Base-by-base conservation (phyloP, 352 stramenopile genomes). In the Globisporangium nagaii region DNA sequence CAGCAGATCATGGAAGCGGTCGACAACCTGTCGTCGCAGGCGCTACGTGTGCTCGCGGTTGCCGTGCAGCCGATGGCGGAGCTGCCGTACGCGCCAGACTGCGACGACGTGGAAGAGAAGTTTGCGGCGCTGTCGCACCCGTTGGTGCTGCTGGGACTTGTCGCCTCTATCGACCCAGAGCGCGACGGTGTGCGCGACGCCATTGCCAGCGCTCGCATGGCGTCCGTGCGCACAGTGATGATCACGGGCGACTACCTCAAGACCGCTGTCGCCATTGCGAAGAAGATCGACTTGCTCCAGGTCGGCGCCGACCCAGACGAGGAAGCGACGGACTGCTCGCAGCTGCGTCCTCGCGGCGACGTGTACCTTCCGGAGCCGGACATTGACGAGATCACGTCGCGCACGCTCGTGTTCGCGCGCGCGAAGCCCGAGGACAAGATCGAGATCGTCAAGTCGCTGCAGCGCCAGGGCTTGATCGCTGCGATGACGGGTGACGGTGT, bases 401-500 rank as follows among this genome's bases (percentile, higher is more conserved):
- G 73, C 36, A 78, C 66, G 3, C 28, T 81, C 3, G 92, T 99
- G n/a, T 98, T 98, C 60, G 98, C 98, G 30, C 86, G 95, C 27
- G 95, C 96, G 12, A 96, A 94, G 55, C 95, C 96, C 0, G 71
- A 96, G 60, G 95, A 99, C 63, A 99, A 99, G 68, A 88, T 98
- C 22, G 86, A 93, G 51, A 96, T 99, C 58, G 95, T 99, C 11
- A 89, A 96, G 43, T 96, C 92, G 28, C 74, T 98, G 34, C 93
- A 98, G 76, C 75, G 83, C 22, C 79, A 90, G 30, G 83, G 83
- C n/a, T 56, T 86, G 3, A 82, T 91, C 17, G 89, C 98, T 43
- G 96, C 96, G 6, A 98, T 99, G 76, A 99, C 97, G 24, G 97
- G 96, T 25, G 96, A 99, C 63, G 96, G 96, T 45, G 98, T 97